phyloP scores from a whole-genome alignment of 108 stramenopile genomes.

The Skeletonema marinoi region DNA sequence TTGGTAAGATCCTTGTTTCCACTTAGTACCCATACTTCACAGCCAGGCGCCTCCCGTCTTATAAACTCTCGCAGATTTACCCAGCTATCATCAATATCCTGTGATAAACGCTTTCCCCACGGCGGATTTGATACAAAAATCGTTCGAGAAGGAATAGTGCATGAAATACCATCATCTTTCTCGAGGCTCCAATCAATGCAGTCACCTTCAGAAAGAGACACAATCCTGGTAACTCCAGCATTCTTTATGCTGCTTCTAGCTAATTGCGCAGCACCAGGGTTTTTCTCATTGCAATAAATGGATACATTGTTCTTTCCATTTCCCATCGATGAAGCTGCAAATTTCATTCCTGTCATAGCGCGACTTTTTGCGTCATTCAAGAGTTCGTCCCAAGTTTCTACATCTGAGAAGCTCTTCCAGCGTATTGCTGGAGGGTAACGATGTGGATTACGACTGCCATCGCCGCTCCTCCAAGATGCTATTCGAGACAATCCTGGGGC shows the following conservation, averaged over 20 bases:
- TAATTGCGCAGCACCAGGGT: constrained; percentile 39
- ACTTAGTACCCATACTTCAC: constrained; percentile 78
- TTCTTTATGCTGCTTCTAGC: constrained; percentile 39
- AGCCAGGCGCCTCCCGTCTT: constrained; percentile 52
- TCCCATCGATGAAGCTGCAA: constrained; percentile 32
- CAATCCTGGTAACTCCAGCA: constrained; percentile 56
- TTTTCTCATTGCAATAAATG: constrained; percentile 56
- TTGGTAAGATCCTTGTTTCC: constrained; percentile 75
- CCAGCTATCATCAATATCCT: constrained; percentile 80
- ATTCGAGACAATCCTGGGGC: constrained; percentile 80
- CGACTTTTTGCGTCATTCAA: constrained; percentile 66
- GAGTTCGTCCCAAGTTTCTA: constrained; percentile 60
- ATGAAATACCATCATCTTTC: constrained; percentile 5
- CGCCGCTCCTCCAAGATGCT: constrained; percentile 43
- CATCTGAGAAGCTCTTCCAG: constrained; percentile 61
- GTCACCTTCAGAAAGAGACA: constrained; percentile 61
- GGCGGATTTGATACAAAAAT: constrained; percentile 81
- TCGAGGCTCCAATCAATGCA: constrained; percentile 61
- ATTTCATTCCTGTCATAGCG: constrained; percentile 57
- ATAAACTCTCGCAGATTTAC: constrained; percentile 69
- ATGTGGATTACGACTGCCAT: constrained; percentile 39
- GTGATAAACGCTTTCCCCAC: constrained; percentile 77
- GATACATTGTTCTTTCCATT: constrained; percentile 18
- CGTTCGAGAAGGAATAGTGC: constrained; percentile 30
- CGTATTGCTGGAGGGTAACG: constrained; percentile 64